Evolutionary conservation across 2,329 filamentous ascomycete genomes (phyloP).

Genomic region (Pestalotiopsis sp.): DNA sequence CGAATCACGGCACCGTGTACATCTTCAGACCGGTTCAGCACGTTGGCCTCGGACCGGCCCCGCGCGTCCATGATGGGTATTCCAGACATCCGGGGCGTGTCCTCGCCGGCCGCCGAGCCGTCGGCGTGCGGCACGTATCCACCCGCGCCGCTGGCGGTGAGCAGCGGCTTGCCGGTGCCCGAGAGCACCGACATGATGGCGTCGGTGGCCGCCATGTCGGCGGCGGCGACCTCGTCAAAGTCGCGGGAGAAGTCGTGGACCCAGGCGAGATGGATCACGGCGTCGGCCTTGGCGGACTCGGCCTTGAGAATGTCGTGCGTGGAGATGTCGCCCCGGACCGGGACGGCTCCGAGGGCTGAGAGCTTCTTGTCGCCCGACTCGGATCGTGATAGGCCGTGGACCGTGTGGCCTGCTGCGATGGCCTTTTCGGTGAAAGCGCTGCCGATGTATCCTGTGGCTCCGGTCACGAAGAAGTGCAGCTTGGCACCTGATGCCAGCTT

Average conservation of each 20-base stretch:
- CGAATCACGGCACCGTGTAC: constrained; percentile 40
- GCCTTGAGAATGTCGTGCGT: constrained; percentile 39
- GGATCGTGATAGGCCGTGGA: constrained; percentile 44
- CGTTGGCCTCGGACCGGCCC: constrained; percentile 32
- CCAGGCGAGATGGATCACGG: constrained; percentile 45
- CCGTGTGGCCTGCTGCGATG: constrained; percentile 40
- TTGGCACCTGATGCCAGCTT: constrained; percentile 4
- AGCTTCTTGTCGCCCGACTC: constrained; percentile 38
- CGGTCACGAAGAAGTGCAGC: constrained; percentile 41
- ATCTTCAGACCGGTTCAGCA: constrained; percentile 29
- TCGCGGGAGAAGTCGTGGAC: constrained; percentile 26
- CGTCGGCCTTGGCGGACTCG: constrained; percentile 42
- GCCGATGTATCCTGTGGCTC: constrained; percentile 43
- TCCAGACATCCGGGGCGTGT: constrained; percentile 24
- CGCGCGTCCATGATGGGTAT: constrained; percentile 20
- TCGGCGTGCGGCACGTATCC: constrained; percentile 30
- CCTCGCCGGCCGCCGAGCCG: constrained; percentile 18
- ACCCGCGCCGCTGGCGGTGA: constrained; percentile 39
- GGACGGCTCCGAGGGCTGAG: constrained; percentile 37
- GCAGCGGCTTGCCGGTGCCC: constrained; percentile 37
- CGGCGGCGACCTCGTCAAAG: constrained; percentile 29
- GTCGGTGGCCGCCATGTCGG: constrained; percentile 38
- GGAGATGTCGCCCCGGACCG: constrained; percentile 42
- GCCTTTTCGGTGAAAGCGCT: constrained; percentile 37
- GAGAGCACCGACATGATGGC: constrained; percentile 39